A percentile compares a stretch with the other conserved stretches of the same genome.
Evolutionary conservation across 225 moss, liverwort and hornwort genomes (phyloP).

Genomic region (Climacium dendroides): DNA sequence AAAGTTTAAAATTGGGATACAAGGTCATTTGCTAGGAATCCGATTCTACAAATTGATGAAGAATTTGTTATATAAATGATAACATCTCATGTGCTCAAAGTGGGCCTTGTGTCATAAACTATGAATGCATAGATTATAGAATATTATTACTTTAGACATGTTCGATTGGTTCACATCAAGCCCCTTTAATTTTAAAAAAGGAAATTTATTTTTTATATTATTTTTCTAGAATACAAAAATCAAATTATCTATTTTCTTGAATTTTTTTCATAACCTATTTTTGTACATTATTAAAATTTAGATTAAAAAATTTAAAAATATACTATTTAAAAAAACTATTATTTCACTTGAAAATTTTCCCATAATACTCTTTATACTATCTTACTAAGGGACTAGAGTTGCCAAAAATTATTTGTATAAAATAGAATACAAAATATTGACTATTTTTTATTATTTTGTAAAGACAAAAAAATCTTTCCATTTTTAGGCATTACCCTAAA

Average conservation of each 20-base stretch:
- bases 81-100: not conserved
- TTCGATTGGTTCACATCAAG: not conserved
- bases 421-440: fast-evolving
- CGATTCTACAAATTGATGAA: not conserved
- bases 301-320: not conserved
- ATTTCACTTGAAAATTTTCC: not conserved
- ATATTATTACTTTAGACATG: not conserved
- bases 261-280: not conserved
- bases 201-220: not conserved
- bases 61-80: not conserved
- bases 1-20: not conserved
- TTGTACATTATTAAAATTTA: not conserved
- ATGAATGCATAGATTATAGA: not conserved
- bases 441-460: not conserved
- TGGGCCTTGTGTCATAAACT: not conserved
- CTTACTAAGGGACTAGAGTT: fast-evolving
- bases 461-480: fast-evolving
- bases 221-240: not conserved
- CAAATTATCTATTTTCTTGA: not conserved
- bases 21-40: not conserved
- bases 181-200: not conserved
- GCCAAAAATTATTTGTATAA: not conserved
- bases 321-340: not conserved
- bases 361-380: not conserved
- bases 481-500: fast-evolving